Percentiles rank a stretch among this genome's conserved stretches.
phyloP scores from a whole-genome alignment of 2,329 filamentous ascomycete genomes.

The Apiospora saccharicola region DNA sequence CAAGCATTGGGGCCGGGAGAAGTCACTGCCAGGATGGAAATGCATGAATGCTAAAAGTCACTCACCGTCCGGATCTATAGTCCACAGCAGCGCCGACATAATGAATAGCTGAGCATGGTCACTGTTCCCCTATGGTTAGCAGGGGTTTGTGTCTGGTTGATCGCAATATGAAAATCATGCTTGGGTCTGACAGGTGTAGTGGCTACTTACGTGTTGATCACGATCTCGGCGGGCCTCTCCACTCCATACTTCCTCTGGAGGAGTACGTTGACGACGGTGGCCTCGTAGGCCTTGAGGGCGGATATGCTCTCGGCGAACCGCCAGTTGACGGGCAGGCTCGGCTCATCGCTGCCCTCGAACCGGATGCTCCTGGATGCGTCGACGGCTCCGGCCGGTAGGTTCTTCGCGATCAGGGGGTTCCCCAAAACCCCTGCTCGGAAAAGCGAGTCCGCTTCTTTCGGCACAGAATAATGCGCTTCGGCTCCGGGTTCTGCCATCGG shows the following conservation, averaged over 20 bases:
- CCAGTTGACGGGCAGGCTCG: slow-evolving; percentile 62
- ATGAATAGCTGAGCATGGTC: slow-evolving; percentile 54
- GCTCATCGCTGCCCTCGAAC: slow-evolving; percentile 52
- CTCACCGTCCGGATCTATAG: slow-evolving; percentile 33
- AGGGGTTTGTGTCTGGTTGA: neutral
- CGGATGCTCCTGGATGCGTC: slow-evolving; percentile 45
- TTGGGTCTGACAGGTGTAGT: neutral
- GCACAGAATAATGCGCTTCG: slow-evolving; percentile 37
- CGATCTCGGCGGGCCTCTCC: slow-evolving; percentile 46
- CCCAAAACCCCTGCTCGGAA: slow-evolving; percentile 50
- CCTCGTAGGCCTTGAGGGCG: slow-evolving; percentile 57
- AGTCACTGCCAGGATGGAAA: no score
- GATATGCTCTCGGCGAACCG: slow-evolving; percentile 62
- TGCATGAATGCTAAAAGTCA: no score
- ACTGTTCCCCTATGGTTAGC: neutral
- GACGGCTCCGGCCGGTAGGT: slow-evolving; percentile 45
- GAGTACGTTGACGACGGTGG: slow-evolving; percentile 52
- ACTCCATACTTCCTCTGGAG: slow-evolving; percentile 54
- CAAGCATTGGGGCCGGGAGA: no score
- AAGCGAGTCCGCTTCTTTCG: slow-evolving; percentile 38
- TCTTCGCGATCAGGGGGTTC: slow-evolving; percentile 48
- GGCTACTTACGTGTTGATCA: slow-evolving; percentile 52
- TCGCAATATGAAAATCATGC: no score
- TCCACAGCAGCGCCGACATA: slow-evolving; percentile 47
- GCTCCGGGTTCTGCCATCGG: neutral